phyloP scores from a whole-genome alignment of 2,329 filamentous ascomycete species.

The Nemania diffusa region DNA sequence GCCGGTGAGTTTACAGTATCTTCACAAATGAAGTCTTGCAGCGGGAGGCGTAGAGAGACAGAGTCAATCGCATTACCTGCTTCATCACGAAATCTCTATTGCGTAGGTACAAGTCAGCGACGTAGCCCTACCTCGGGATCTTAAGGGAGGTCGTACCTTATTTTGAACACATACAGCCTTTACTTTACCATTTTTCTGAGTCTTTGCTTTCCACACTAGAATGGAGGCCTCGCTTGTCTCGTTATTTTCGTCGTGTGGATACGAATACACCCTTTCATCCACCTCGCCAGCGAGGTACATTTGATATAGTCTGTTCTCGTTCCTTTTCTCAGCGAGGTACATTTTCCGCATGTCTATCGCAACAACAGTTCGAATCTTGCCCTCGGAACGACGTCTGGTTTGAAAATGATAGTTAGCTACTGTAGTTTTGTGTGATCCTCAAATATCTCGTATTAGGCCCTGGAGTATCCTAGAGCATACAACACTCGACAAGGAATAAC shows the following conservation, averaged over 20 bases:
- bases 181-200: neutral
- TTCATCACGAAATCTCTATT: conserved; percentile 20
- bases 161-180: conserved; percentile 6
- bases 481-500: too few relatives aligned
- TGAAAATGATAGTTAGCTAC: neutral
- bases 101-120: neutral
- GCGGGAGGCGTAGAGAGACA: neutral
- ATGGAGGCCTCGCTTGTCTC: conserved; percentile 8
- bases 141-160: neutral
- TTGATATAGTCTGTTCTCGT: conserved; percentile 12
- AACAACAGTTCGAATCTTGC: conserved; percentile 14
- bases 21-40: conserved; percentile 20
- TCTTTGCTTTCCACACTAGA: conserved; percentile 5
- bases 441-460: neutral
- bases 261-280: neutral
- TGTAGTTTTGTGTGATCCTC: neutral
- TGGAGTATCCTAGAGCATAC: too few relatives aligned
- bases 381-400: conserved; percentile 5
- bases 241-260: conserved; percentile 1
- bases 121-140: neutral
- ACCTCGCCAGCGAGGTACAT: neutral
- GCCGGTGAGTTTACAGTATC: neutral
- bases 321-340: conserved; percentile 5
- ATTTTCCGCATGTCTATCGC: neutral
- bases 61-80: neutral